Evolutionary conservation across 2,329 filamentous ascomycete species (phyloP).

Genomic region (Cucurbitaria berberidis): DNA sequence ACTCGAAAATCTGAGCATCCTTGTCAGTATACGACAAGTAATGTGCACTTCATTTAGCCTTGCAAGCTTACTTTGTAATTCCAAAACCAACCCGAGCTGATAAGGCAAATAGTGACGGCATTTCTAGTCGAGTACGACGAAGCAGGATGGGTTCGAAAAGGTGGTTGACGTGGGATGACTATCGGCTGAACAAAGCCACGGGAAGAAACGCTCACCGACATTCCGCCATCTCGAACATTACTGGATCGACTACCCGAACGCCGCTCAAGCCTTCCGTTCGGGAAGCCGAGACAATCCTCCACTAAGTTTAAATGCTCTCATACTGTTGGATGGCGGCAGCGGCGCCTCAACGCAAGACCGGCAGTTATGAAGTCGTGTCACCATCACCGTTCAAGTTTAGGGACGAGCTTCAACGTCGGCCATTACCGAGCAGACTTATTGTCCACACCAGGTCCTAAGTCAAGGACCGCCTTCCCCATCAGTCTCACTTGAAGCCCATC

Average conservation of each 20-base stretch:
- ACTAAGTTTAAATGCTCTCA: conserved; percentile 3
- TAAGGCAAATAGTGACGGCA: not conserved
- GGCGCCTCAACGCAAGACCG: conserved; percentile 20
- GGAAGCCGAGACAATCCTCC: conserved; percentile 24
- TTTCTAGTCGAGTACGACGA: not conserved
- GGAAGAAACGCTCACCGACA: conserved; percentile 24
- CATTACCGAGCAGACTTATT: not conserved
- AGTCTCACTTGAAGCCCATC: not conserved
- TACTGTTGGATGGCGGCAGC: conserved; percentile 16
- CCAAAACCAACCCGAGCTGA: not conserved
- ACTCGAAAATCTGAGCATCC: not conserved
- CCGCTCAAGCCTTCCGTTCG: conserved; percentile 14
- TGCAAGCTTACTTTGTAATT: not conserved
- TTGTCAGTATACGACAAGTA: not conserved
- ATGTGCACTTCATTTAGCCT: not conserved
- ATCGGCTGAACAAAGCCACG: conserved; percentile 14
- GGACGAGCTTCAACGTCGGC: conserved; percentile 1
- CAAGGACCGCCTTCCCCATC: not conserved
- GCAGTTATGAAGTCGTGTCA: conserved; percentile 9
- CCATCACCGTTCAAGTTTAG: not conserved
- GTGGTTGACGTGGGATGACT: conserved; percentile 1
- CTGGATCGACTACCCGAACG: conserved; percentile 10
- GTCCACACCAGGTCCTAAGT: not conserved
- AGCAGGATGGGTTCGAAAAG: not conserved
- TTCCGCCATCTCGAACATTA: conserved; percentile 21